Percentiles rank a stretch among this genome's conserved stretches.
Evolutionary conservation across 2,329 filamentous ascomycete genomes (phyloP).

Genomic region (Tolypocladium ovalisporum): DNA sequence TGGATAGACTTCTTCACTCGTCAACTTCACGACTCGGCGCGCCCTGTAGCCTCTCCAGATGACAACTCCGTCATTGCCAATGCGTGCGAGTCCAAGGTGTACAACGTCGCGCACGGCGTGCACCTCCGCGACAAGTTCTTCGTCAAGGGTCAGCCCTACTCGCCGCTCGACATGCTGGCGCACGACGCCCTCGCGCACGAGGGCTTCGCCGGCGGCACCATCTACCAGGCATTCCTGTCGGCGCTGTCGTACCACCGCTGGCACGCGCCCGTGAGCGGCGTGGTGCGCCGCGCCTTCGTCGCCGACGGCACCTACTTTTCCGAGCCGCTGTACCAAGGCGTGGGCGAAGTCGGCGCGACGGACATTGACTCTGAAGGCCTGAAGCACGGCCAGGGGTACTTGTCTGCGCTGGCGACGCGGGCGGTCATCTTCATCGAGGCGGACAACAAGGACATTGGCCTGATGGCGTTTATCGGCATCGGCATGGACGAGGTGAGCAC

Average conservation of each 20-base stretch:
- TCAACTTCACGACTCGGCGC: conserved; percentile 36
- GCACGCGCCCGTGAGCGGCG: conserved; percentile 58
- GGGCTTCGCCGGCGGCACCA: conserved; percentile 48
- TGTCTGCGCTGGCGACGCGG: conserved; percentile 56
- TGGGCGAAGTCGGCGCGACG: conserved; percentile 15
- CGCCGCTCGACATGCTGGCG: conserved; percentile 50
- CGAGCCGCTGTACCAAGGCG: conserved; percentile 34
- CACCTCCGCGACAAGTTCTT: conserved; percentile 52
- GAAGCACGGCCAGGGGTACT: conserved; percentile 49
- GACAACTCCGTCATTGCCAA: conserved; percentile 47
- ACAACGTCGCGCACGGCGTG: conserved; percentile 37
- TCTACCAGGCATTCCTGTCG: conserved; percentile 62
- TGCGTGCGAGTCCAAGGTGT: conserved; percentile 53
- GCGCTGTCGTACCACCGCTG: conserved; percentile 61
- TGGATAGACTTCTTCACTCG: conserved; percentile 52
- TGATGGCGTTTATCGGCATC: conserved; percentile 60
- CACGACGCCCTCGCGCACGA: conserved; percentile 38
- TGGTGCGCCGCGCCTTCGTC: conserved; percentile 44
- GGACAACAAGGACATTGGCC: conserved; percentile 53
- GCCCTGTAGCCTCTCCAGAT: conserved; percentile 46
- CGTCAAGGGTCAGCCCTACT: conserved; percentile 60
- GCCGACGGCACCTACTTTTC: conserved; percentile 58
- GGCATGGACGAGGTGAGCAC: conserved; percentile 71
- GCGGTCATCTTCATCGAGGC: conserved; percentile 62
- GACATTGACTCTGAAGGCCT: conserved; percentile 31